Conservation (phyloP, 2,329 filamentous ascomycete genomes). For the Xylaria sp. region DNA sequence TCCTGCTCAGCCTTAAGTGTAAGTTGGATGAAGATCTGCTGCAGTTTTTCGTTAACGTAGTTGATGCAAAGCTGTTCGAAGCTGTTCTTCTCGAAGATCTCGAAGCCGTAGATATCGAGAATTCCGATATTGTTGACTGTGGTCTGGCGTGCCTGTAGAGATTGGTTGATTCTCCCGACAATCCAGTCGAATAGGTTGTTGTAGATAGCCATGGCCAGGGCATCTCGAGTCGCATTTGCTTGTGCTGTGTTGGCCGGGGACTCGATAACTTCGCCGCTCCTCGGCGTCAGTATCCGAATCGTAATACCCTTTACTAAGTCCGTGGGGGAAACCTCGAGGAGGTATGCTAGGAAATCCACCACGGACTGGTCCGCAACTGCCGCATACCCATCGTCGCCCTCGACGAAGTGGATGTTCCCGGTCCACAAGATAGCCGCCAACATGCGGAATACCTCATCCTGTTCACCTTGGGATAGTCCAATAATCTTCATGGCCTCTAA, state of each 20-base stretch:
- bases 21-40: constrained; percentile 98
- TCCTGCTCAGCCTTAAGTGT: constrained; percentile 97
- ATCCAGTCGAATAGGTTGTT: constrained; percentile 99
- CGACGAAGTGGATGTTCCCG: constrained; percentile 87
- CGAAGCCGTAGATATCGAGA: constrained; percentile 97
- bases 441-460: constrained; percentile 97
- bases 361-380: constrained; percentile 86
- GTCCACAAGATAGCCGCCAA: constrained; percentile 89
- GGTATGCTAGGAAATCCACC: constrained; percentile 90
- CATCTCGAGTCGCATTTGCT: constrained; percentile 84
- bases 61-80: constrained; percentile 99
- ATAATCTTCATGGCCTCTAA: constrained; percentile 94
- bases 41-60: constrained; percentile 98
- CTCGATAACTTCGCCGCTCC: constrained; percentile 68
- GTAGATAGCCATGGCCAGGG: constrained; percentile 93
- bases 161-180: constrained; percentile 86
- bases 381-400: constrained; percentile 89
- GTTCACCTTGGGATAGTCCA: constrained; percentile 82
- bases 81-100: constrained; percentile 98
- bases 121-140: constrained; percentile 90
- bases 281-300: constrained; percentile 76
- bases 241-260: constrained; percentile 86
- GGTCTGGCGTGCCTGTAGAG: constrained; percentile 75
- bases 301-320: constrained; percentile 87
- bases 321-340: constrained; percentile 82